Base-by-base conservation (phyloP, 441 rosid species). In the Euphorbia schlechtendalii region DNA sequence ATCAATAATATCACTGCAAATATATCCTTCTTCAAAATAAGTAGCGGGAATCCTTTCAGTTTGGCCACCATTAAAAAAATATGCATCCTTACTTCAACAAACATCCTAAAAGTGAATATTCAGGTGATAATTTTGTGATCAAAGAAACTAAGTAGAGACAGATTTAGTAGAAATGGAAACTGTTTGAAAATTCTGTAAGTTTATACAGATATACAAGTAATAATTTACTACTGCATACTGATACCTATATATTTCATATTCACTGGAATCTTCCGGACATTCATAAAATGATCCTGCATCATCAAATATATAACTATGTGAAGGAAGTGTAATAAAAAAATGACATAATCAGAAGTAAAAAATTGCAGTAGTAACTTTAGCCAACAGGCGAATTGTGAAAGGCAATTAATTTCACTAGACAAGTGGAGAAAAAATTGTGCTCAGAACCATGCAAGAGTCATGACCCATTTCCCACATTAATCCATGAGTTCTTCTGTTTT, bases 211-310 rank as follows among this genome's bases (percentile, higher is more conserved):
- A 22, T 45, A 54, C 41, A 53, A 28, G 24, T 11, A 27, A 27
- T 25, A 59, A 61, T 48, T 40, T 53, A 38, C 30, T 36, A 9
- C 20, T 54, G 52, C 4, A 21, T 41, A 43, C 5, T 40, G 11
- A 41, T 88, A 92, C 94, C 98, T 69, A 92, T 92, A 75, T 90
- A 90, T 74, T 92, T 92, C 96, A 90, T 85, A 75, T 84, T 85
- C 83, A 85, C 67, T 11, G 77, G 76, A 87, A 85, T 86, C 82
- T 85, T 85, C 67, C 67, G 77, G 74, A 74, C 79, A 59, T 85
- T 79, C 20, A 85, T 76, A 59, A 90, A 90, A 73, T 90, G 88
- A 62, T 88, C 94, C 98, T 88, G 86, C 56, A 61, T 62, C 70
- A 77, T 38, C 4, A 64, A 56, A 68, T 18, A 70, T 45, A 61